phyloP scores from a whole-genome alignment of 192 early-diverging fungal species.

The Coemansia sp. region DNA sequence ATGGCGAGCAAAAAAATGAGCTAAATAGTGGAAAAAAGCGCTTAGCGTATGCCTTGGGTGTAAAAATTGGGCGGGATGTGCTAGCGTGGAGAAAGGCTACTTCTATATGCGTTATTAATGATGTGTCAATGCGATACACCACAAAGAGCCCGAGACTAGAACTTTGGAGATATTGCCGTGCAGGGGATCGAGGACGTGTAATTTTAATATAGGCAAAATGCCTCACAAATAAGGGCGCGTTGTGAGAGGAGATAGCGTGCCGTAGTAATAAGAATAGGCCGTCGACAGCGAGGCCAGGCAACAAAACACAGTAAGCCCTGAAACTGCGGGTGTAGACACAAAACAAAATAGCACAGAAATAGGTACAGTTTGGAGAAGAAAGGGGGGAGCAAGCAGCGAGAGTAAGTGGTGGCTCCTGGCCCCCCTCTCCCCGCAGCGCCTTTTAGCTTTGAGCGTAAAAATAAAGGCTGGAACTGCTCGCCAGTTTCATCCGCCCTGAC shows the following conservation, averaged over 20 bases:
- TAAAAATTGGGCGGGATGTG: neutral
- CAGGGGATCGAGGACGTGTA: neutral
- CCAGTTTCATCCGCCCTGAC: neutral
- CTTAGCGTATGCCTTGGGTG: neutral
- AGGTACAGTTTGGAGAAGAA: conserved; percentile 3
- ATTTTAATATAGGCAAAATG: conserved; percentile 2
- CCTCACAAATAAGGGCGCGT: neutral
- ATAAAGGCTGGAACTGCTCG: neutral
- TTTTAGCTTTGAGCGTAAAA: neutral
- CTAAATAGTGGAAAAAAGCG: neutral
- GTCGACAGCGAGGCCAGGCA: neutral
- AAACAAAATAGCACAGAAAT: neutral
- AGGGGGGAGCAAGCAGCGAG: neutral
- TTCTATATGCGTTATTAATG: neutral
- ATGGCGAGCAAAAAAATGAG: neutral
- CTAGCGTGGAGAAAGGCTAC: neutral
- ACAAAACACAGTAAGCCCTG: conserved; percentile 1
- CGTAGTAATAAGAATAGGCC: neutral
- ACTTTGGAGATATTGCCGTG: conserved; percentile 1
- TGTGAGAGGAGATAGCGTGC: neutral
- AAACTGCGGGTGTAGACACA: neutral
- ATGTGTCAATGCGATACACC: neutral
- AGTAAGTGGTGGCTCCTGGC: neutral
- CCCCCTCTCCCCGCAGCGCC: neutral
- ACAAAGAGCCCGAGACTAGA: neutral